phyloP scores from a whole-genome alignment of 169 alveolate species.

The Eimeria necatrix region DNA sequence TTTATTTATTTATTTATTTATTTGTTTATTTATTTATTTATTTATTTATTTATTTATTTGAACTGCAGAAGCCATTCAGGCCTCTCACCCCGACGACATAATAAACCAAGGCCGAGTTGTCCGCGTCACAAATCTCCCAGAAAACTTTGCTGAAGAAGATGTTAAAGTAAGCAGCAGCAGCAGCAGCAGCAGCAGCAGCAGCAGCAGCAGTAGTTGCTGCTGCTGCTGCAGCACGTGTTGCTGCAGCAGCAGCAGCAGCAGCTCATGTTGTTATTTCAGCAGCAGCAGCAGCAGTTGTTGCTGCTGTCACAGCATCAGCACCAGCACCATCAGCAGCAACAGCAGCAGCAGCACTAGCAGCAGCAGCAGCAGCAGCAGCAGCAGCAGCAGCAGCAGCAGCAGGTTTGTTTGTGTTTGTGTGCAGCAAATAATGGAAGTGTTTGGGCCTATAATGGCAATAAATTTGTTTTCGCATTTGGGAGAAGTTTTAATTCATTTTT shows the following conservation, averaged over 20 bases:
- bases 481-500: conserved; percentile 52
- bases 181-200: neutral
- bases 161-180: conserved; percentile 31
- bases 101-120: conserved; percentile 26
- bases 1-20: no score
- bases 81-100: neutral
- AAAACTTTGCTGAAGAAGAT: conserved; percentile 9
- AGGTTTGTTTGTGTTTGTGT: neutral
- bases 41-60: neutral
- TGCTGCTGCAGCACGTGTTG: no score
- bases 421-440: conserved; percentile 61
- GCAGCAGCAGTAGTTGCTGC: no score
- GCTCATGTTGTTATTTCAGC: no score
- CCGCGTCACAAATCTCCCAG: conserved; percentile 43
- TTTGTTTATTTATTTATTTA: no score
- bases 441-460: conserved; percentile 34
- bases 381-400: neutral
- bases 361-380: neutral
- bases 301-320: no score
- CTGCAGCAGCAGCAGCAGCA: no score
- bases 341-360: neutral
- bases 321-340: no score
- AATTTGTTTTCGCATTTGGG: conserved; percentile 1
- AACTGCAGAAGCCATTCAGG: conserved; percentile 5
- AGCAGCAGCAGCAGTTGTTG: no score